Percentiles rank a stretch among this genome's conserved stretches.
phyloP scores from a whole-genome alignment of 2,329 filamentous ascomycete species.

The Plectosphaerella sp. region DNA sequence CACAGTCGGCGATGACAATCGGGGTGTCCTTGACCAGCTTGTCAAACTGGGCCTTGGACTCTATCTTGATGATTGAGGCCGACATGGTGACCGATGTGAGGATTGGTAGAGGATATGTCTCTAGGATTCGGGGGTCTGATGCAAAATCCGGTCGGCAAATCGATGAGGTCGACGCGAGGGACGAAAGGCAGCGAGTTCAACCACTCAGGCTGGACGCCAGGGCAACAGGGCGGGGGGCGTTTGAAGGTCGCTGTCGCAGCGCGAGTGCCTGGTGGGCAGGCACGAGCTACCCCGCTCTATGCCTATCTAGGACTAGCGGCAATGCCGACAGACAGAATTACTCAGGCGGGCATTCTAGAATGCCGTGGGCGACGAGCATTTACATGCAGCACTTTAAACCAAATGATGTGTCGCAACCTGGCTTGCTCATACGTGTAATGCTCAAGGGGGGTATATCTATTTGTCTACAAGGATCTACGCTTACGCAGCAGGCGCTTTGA shows the following conservation, averaged over 20 bases:
- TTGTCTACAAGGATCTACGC: not conserved
- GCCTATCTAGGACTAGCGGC: conserved; percentile 6
- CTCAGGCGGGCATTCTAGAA: not conserved
- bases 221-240: conserved; percentile 6
- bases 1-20: conserved; percentile 86
- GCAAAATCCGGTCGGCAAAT: too few species aligned
- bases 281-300: conserved; percentile 11
- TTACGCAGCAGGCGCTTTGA: conserved; percentile 37
- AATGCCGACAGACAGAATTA: not conserved
- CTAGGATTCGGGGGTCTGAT: too few species aligned
- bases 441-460: not conserved
- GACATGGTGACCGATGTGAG: too few species aligned
- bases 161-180: too few species aligned
- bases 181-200: too few species aligned
- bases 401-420: not conserved
- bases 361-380: not conserved
- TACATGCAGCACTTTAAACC: not conserved
- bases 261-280: not conserved
- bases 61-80: conserved; percentile 17
- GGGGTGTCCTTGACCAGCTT: conserved; percentile 65
- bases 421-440: not conserved
- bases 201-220: conserved; percentile 5
- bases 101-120: too few species aligned
- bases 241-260: conserved; percentile 1
- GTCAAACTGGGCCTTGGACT: conserved; percentile 59